Evolutionary conservation across 495 filamentous ascomycete genomes (phyloP), one percentile per base, ranked within the genome.

Genomic region (Penicillium tannophilum): DNA sequence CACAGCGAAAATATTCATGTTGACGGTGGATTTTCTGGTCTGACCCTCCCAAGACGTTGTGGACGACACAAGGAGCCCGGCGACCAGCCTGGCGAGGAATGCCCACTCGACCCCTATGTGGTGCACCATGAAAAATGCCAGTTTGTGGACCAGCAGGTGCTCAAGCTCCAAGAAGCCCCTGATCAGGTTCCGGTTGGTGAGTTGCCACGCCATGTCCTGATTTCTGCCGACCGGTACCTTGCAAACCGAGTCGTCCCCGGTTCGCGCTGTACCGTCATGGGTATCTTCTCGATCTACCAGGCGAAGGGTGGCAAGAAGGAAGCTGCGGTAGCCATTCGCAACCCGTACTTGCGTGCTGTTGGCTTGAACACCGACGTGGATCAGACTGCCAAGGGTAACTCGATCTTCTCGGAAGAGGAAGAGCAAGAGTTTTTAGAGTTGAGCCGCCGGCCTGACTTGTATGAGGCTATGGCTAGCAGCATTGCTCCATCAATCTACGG

Each of bases 401-500:
- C 87, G 1, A 79, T 90, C 42, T 99, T 97, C 74, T 90, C 91
- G 0, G 95, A 97, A 71, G 90, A 96, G 58, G 95, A 99, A 66
- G 95, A 98, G 72, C 93, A 98, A 72, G 94, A 98, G 63, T 99
- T 98, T 57, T 79, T 97, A 26, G 93, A 97, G 63, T 84, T 99
- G 71, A 96, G 91, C 65, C 82, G 93, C 55, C 80, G 92, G 28
- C 91, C 93, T 16, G 93, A 99, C 65, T 81, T 99, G 36, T 99
- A 98, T 71, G 88, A 90, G 30, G 83, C 89, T 35, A 91, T 99
- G 70, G 87, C 92, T 8, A 85, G 89, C 59, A 97, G 93, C 72
- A 96, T 99, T 62, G 95, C 94, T 16, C 95, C 95, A 0, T 97
- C 94, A 0, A 99, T 99, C 68, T 99, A 96, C 66, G 95, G 95